Evolutionary conservation across 257 asterid genomes (phyloP), one percentile per base, ranked within the genome.

Genomic region (Nemophila menziesii): DNA sequence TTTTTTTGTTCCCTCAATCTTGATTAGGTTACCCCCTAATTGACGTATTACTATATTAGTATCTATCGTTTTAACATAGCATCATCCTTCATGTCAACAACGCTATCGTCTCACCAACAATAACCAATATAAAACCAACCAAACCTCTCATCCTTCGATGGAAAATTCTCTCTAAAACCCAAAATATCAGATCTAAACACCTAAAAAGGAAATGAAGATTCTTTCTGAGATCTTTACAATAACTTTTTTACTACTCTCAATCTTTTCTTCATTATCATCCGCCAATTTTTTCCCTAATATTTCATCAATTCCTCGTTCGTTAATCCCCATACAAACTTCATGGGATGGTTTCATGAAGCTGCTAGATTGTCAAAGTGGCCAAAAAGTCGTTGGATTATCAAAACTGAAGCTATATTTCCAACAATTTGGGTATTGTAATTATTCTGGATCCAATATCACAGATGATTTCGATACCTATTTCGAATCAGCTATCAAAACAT

Each of bases 331-430:
- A 7, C 46, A 49, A 10, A 55, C 86, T 29, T 47, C 65, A 3
- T 81, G 94, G 93, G 77, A 65, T 16, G 69, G 46, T 7, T 85
- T 78, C 60, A 16, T 60, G 46, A 50, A 27, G 16, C 46, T 78
- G 16, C 18, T 45, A 36, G 93, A 89, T 34, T 81, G 92, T 64
- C 73, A 24, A 23, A 50, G 48, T 36, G 96, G 93, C 41, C 57
- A 66, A 8, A 67, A 71, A 4, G 41, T 58, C 1, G 45, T 55
- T 16, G 93, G 92, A 0, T 20, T 86, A 12, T 42, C 65, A 5
- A 65, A 58, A 17, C 60, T 86, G 62, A 86, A 86, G 57, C 60
- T 63, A 19, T 86, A 86, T 44, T 76, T 81, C 52, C 83, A 73
- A 18, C 61, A 39, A 2, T 86, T 86, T 40, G 96, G 94, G 20